Evolutionary conservation across 106 monocot species (phyloP).

Genomic region (Dactylorhiza incarnata): DNA sequence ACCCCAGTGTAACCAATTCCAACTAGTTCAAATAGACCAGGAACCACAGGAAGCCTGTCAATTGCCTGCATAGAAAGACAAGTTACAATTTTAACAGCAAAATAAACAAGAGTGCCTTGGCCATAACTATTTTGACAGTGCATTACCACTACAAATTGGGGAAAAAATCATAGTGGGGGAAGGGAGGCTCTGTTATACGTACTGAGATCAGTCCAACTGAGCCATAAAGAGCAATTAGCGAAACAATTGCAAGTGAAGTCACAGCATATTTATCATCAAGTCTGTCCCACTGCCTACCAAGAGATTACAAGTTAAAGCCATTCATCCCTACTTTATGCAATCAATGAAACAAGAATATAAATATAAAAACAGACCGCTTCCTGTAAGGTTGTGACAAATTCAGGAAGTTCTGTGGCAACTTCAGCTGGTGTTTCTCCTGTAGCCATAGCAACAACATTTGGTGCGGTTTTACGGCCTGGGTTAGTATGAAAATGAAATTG

Average conservation of each 20-base stretch:
- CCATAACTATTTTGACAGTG: neutral
- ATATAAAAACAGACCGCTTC: constrained; percentile 24
- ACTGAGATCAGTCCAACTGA: constrained; percentile 76
- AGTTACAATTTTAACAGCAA: neutral
- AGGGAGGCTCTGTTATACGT: constrained; percentile 2
- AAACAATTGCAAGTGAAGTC: constrained; percentile 43
- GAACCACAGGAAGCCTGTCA: constrained; percentile 63
- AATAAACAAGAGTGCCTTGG: neutral
- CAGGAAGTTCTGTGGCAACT: constrained; percentile 31
- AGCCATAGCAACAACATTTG: constrained; percentile 42
- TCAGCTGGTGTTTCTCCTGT: constrained; percentile 38
- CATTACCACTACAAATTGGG: neutral
- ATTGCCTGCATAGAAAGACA: constrained; percentile 55
- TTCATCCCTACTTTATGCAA: neutral
- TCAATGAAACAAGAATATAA: neutral
- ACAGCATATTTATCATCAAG: constrained; percentile 85
- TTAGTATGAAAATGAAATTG: neutral
- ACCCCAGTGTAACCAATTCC: constrained; percentile 94
- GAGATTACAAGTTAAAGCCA: constrained; percentile 8
- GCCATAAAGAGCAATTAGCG: constrained; percentile 53
- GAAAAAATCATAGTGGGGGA: neutral
- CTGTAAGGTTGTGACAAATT: constrained; percentile 44
- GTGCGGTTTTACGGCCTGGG: constrained; percentile 16
- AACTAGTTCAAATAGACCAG: constrained; percentile 77
- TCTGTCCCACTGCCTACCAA: constrained; percentile 67